These are phyloP conservation scores for Apiotrichum siamense DNA, from an alignment of 1,284 basidiomycete species.

Conservation along the genomic window DNA sequence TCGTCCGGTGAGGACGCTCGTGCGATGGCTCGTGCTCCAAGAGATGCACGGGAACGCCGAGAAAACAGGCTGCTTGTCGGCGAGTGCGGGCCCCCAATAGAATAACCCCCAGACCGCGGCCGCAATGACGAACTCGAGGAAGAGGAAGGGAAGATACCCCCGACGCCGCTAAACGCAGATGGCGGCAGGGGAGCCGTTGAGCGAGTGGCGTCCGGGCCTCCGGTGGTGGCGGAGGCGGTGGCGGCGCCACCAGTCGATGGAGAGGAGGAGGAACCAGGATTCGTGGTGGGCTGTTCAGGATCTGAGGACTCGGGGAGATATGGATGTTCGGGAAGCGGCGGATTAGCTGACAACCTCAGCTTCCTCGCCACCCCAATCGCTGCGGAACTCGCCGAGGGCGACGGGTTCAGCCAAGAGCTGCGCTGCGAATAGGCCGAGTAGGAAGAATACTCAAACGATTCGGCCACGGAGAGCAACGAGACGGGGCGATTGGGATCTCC, in stretches of 20 bases:
- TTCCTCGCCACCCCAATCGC: slow-evolving; percentile 6
- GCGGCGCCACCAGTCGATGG: too few species aligned
- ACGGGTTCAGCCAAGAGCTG: neutral
- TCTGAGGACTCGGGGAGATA: too few species aligned
- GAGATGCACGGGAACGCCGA: neutral
- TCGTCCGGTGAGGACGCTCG: neutral
- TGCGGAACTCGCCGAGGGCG: neutral
- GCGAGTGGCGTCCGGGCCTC: too few species aligned
- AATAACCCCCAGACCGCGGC: neutral
- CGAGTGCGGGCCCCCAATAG: neutral
- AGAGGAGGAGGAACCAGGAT: too few species aligned
- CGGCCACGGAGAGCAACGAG: neutral
- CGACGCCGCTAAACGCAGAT: neutral
- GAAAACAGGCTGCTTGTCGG: slow-evolving; percentile 1
- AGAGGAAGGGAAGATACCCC: neutral
- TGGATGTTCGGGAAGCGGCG: slow-evolving; percentile 5
- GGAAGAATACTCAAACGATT: neutral
- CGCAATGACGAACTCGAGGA: neutral
- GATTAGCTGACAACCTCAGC: slow-evolving; percentile 6
- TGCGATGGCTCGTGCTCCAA: neutral
- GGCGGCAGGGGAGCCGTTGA: too few species aligned
- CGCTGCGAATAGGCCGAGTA: neutral
- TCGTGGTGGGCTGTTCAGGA: too few species aligned
- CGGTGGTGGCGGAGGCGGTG: too few species aligned
- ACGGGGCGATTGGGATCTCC: neutral